Evolutionary conservation across 1,284 basidiomycete species (phyloP).

Genomic region (Sphaerobolus stellatus): DNA sequence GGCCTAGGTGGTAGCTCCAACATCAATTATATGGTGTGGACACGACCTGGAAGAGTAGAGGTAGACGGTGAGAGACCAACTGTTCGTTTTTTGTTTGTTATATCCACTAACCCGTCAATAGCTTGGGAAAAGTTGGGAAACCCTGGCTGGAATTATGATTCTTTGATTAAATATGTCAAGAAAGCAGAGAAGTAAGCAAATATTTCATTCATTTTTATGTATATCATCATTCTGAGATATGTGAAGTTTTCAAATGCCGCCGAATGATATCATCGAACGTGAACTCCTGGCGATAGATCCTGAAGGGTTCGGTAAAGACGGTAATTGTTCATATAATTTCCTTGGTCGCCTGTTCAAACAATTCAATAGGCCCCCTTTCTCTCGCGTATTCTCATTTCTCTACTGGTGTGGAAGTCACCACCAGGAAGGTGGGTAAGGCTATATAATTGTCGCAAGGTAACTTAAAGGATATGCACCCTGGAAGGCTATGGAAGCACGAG

Average conservation of each 20-base stretch:
- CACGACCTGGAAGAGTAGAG: background rate
- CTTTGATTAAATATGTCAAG: background rate
- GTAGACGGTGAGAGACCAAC: background rate
- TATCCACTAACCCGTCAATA: background rate
- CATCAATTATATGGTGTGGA: background rate
- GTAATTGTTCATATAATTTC: background rate
- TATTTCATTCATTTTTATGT: background rate
- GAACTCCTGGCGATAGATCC: background rate
- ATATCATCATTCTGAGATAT: background rate
- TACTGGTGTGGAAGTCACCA: too few relatives aligned
- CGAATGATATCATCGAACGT: background rate
- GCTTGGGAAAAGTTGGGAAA: conserved; percentile 1
- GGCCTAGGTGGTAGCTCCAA: background rate
- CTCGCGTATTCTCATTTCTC: too few relatives aligned
- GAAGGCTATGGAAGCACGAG: background rate
- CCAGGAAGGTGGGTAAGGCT: background rate
- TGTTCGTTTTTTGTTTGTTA: background rate
- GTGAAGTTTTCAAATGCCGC: background rate
- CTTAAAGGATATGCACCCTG: too few relatives aligned
- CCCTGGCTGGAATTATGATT: background rate
- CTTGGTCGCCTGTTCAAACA: background rate
- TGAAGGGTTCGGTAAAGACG: background rate
- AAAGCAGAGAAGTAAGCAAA: background rate
- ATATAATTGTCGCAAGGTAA: background rate
- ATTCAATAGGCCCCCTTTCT: too few relatives aligned